A percentile compares a stretch with the other conserved stretches of the same genome.
These are phyloP conservation scores for Botryosphaeria dothidea DNA, from an alignment of 2,329 filamentous ascomycete species.

Conservation along the genomic window DNA sequence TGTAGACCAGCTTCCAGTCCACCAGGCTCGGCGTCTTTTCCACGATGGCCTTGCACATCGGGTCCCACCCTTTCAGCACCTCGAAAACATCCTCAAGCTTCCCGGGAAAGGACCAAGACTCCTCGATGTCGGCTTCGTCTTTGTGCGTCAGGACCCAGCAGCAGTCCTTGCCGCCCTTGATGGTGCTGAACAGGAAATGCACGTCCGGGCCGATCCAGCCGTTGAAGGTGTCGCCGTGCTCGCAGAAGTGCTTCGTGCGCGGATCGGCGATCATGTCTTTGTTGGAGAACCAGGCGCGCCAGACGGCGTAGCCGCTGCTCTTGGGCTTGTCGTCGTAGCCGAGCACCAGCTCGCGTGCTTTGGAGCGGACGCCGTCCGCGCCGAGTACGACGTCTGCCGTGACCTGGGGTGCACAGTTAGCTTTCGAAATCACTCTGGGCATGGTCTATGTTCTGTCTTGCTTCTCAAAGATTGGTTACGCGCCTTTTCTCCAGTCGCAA, in stretches of 20 bases:
- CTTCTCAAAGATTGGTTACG: background rate
- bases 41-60: conserved; percentile 46
- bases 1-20: conserved; percentile 21
- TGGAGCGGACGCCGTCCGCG: conserved; percentile 55
- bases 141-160: conserved; percentile 40
- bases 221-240: conserved; percentile 40
- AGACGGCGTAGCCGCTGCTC: conserved; percentile 56
- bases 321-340: conserved; percentile 56
- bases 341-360: conserved; percentile 53
- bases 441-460: background rate
- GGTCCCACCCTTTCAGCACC: conserved; percentile 42
- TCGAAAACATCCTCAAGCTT: conserved; percentile 34
- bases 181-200: conserved; percentile 40
- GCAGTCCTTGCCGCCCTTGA: conserved; percentile 38
- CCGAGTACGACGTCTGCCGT: conserved; percentile 53
- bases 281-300: conserved; percentile 48
- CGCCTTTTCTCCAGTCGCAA: conserved; percentile 51
- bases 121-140: conserved; percentile 36
- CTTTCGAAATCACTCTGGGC: background rate
- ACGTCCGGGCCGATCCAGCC: conserved; percentile 42
- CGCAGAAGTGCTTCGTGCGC: conserved; percentile 38
- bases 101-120: conserved; percentile 39
- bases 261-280: conserved; percentile 41
- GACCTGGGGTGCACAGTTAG: background rate
- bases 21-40: conserved; percentile 35